Evolutionary conservation across 306 rosid species (phyloP).

Genomic region (Dryas octopetala): DNA sequence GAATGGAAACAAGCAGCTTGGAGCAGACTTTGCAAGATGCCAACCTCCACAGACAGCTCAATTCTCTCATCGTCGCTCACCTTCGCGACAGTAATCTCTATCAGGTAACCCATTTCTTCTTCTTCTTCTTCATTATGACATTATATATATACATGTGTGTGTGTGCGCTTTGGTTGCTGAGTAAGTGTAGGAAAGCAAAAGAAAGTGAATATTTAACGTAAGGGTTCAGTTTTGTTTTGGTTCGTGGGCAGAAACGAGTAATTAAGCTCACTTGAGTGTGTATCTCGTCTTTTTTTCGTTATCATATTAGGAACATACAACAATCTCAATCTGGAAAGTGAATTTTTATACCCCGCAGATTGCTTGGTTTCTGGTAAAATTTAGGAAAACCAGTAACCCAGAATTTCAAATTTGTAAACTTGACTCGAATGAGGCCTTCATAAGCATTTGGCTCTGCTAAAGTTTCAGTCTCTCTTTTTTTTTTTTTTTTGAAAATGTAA

Average conservation of each 20-base stretch:
- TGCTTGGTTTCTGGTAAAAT: not conserved
- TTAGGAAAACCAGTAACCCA: not conserved
- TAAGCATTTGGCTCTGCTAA: not conserved
- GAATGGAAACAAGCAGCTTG: constrained; percentile 51
- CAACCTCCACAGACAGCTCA: constrained; percentile 67
- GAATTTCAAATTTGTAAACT: not conserved
- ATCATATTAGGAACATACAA: not conserved
- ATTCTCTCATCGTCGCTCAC: constrained; percentile 82
- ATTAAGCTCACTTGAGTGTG: not conserved
- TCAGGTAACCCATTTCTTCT: constrained; percentile 44
- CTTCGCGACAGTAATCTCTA: constrained; percentile 76
- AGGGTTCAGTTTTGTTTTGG: not conserved
- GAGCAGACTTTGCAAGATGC: constrained; percentile 68
- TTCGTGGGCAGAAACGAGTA: not conserved
- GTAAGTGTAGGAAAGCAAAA: constrained; percentile 3
- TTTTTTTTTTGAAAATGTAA: not conserved
- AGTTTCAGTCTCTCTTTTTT: not conserved
- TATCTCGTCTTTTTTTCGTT: not conserved
- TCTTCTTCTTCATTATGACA: not conserved
- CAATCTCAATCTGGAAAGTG: not conserved
- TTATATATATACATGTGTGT: not conserved
- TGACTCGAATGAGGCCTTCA: not conserved
- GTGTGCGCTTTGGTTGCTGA: constrained; percentile 8
- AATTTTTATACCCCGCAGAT: not conserved
- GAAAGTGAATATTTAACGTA: not conserved